Evolutionary conservation across 306 rosid species (phyloP), one percentile per base, ranked within the genome.

Genomic region (Amphicarpaea edgeworthii): DNA sequence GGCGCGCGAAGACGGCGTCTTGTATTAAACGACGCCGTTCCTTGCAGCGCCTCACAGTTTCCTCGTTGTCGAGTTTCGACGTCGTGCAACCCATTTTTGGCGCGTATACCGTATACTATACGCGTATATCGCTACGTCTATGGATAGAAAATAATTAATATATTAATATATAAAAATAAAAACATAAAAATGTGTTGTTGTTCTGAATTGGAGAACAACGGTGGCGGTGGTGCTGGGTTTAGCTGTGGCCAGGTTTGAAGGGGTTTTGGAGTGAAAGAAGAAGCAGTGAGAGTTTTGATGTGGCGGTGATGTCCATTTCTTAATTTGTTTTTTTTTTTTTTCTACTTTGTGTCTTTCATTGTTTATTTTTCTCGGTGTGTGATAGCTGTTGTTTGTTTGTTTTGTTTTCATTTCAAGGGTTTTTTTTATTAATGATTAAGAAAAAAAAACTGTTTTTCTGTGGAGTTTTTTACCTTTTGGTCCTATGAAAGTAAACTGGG

Each of bases 41-140:
- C 87, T 90, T 95, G 90, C 99, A 92, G 62, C 99, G 97, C 63
- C 91, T 85, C 15, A 95, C 97, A 0, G 96, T 89, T 78, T 95
- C 99, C 82, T 95, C 97, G 49, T 89, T 88, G 75, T 92, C 96
- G 2, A 92, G 87, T 72, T 92, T 95, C 3, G 99, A 95, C 45
- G 87, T 96, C 45, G 99, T 28, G 69, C 99, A 95, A 50, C 99
- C 99, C 97, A 95, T 87, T 3, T 58, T 46, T 49, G 54, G 50
- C 40, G 59, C 37, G 14, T 59, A 58, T 17, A 41, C 37, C 32
- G 75, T 79, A 65, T 24, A 10, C 8, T 79, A 54, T 79, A 63
- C 83, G 41, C 50, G 61, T 51, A 79, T 30, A 79, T 28, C 14
- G 49, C 41, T 59, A 79, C 74, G 79, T 15, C 20, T 72, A 34